Conservation (phyloP, 257 asterid genomes). For the Scutellaria minor region DNA sequence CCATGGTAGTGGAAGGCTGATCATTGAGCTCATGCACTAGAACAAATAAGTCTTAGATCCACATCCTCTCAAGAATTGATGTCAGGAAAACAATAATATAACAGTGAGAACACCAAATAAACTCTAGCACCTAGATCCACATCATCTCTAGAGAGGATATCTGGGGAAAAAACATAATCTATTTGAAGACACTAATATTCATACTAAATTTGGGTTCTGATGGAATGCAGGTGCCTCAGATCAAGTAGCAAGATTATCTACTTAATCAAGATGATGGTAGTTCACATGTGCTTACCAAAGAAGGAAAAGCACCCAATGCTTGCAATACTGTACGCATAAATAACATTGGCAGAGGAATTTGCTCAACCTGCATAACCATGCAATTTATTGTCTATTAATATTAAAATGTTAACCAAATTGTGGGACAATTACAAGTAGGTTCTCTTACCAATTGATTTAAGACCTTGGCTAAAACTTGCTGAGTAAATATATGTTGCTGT, state of each 20-base stretch:
- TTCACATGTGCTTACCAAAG: constrained; percentile 63
- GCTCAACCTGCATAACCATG: constrained; percentile 80
- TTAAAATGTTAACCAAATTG: constrained; percentile 11
- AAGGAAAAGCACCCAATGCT: constrained; percentile 94
- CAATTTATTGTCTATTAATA: constrained; percentile 24
- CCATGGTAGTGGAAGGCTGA: constrained; percentile 25
- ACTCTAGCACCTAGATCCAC: constrained; percentile 1
- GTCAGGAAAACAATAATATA: constrained; percentile 4
- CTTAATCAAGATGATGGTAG: constrained; percentile 20
- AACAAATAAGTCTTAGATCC: constrained; percentile 8
- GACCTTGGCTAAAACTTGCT: constrained; percentile 95
- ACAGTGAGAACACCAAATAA: neutral
- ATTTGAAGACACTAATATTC: constrained; percentile 1
- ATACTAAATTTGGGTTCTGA: neutral
- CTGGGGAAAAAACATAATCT: neutral
- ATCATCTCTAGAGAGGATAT: constrained; percentile 12
- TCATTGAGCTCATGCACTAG: constrained; percentile 17
- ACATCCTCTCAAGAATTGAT: neutral
- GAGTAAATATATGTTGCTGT: constrained; percentile 81
- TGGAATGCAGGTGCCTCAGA: constrained; percentile 25
- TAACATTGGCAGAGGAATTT: constrained; percentile 91
- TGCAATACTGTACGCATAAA: constrained; percentile 99
- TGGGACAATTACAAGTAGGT: constrained; percentile 13
- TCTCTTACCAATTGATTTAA: constrained; percentile 90
- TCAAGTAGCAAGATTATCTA: constrained; percentile 25